A percentile compares a stretch with the other conserved stretches of the same genome.
These are phyloP conservation scores for Salisapilia sapeloensis DNA, from an alignment of 352 stramenopile genomes.

Conservation along the genomic window DNA sequence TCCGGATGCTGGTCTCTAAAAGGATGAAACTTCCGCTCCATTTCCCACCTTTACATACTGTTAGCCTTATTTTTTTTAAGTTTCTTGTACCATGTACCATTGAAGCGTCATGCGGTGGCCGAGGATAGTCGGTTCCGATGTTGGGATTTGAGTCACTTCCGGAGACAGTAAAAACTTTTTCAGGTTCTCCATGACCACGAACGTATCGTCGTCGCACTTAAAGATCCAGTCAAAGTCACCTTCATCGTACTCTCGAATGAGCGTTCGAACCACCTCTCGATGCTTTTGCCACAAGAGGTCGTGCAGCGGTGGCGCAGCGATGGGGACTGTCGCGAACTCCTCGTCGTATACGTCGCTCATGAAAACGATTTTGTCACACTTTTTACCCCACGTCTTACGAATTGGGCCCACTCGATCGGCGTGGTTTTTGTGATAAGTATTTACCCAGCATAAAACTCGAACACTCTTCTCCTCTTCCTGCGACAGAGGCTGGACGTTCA, in stretches of 20 bases:
- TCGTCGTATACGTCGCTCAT: constrained; percentile 70
- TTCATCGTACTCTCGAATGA: constrained; percentile 40
- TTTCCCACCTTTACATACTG: constrained; percentile 25
- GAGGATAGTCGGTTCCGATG: constrained; percentile 28
- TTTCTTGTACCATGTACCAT: constrained; percentile 14
- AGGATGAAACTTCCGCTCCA: constrained; percentile 49
- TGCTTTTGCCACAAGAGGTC: constrained; percentile 77
- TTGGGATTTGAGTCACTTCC: constrained; percentile 14
- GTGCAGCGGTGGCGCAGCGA: constrained; percentile 43
- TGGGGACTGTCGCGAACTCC: constrained; percentile 36
- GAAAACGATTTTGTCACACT: constrained; percentile 79
- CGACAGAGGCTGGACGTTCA: constrained; percentile 33
- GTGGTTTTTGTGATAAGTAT: constrained; percentile 74
- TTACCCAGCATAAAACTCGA: constrained; percentile 72
- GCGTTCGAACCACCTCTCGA: constrained; percentile 56
- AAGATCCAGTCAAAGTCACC: constrained; percentile 74
- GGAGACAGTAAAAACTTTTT: constrained; percentile 44
- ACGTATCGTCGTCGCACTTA: constrained; percentile 82
- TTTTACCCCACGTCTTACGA: constrained; percentile 54
- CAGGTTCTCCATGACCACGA: constrained; percentile 75
- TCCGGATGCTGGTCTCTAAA: constrained; percentile 46
- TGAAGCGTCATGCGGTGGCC: constrained; percentile 76
- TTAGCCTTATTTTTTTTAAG: not conserved
- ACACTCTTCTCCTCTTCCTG: constrained; percentile 13
- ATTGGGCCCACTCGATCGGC: constrained; percentile 32